Evolutionary conservation across 495 filamentous ascomycete species (phyloP).

Genomic region (Cladorrhinum samala): DNA sequence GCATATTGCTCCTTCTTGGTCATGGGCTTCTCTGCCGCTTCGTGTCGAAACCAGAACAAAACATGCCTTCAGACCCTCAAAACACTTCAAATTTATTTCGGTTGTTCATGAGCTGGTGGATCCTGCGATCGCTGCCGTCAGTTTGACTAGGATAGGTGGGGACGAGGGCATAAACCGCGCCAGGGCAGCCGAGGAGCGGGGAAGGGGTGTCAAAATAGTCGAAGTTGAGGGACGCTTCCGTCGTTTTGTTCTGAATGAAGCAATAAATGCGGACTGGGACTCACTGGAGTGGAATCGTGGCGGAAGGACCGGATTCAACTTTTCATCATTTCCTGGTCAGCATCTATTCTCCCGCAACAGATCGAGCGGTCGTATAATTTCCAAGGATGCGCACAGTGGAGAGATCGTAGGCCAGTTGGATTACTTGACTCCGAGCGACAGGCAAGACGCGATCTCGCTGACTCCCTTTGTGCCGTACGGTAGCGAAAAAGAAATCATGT

Average conservation of each 20-base stretch:
- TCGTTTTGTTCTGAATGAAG: conserved; percentile 18
- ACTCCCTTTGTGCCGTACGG: conserved; percentile 17
- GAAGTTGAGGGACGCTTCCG: conserved; percentile 24
- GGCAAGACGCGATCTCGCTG: background rate
- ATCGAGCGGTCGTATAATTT: conserved; percentile 18
- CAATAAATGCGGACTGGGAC: conserved; percentile 15
- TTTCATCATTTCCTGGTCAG: conserved; percentile 15
- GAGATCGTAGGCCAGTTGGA: conserved; percentile 29
- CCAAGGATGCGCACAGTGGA: conserved; percentile 26
- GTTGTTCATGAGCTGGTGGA: background rate
- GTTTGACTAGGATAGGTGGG: background rate
- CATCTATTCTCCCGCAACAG: conserved; percentile 18
- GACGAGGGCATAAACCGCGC: conserved; percentile 7
- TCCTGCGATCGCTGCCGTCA: background rate
- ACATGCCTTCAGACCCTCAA: conserved; percentile 13
- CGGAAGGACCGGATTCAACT: conserved; percentile 16
- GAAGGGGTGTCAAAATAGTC: conserved; percentile 19
- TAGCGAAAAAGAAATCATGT: conserved; percentile 22
- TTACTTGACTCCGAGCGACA: conserved; percentile 12
- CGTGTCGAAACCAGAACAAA: conserved; percentile 19
- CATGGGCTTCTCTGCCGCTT: conserved; percentile 25
- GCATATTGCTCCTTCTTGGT: conserved; percentile 27
- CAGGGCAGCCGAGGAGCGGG: conserved; percentile 18
- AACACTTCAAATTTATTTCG: conserved; percentile 21
- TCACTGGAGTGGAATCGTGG: conserved; percentile 17